Percentiles rank a stretch among this genome's conserved stretches.
Conservation (phyloP, 2,329 filamentous ascomycete genomes). For the Hymenotorrendiella dingleyae region DNA sequence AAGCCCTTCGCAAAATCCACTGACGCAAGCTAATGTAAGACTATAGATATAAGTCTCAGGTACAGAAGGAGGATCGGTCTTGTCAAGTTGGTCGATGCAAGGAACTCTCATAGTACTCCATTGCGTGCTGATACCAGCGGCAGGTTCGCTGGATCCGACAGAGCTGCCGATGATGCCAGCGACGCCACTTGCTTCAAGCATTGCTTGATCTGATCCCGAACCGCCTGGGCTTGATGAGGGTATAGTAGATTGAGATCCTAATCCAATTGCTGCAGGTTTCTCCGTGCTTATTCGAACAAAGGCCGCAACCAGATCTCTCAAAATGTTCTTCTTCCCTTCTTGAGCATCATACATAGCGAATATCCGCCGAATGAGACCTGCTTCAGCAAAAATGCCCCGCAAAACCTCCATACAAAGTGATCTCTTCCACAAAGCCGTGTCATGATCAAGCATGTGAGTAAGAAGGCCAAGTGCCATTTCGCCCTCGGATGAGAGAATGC, state of each 20-base stretch:
- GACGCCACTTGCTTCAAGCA: conserved; percentile 81
- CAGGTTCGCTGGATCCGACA: conserved; percentile 59
- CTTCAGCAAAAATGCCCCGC: conserved; percentile 76
- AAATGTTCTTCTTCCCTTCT: conserved; percentile 65
- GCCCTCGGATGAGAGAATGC: conserved; percentile 69
- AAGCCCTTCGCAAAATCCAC: conserved; percentile 82
- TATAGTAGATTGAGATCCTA: conserved; percentile 82
- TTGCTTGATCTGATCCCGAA: conserved; percentile 69
- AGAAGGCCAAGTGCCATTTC: conserved; percentile 76
- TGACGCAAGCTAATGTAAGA: conserved; percentile 81
- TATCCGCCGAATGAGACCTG: conserved; percentile 69
- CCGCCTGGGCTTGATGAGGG: conserved; percentile 56
- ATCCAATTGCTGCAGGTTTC: conserved; percentile 80
- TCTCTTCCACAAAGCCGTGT: conserved; percentile 78
- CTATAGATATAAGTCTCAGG: conserved; percentile 95
- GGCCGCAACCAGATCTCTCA: conserved; percentile 76
- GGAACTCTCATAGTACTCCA: conserved; percentile 86
- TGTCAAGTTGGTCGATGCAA: conserved; percentile 92
- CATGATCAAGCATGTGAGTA: conserved; percentile 82
- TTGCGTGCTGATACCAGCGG: conserved; percentile 74
- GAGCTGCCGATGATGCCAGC: conserved; percentile 78
- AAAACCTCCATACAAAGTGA: conserved; percentile 89
- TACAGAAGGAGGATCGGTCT: conserved; percentile 72
- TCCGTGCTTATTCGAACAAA: conserved; percentile 93
- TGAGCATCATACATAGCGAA: conserved; percentile 74